These are phyloP conservation scores for Pseudocercospora fuligena DNA, from an alignment of 2,329 filamentous ascomycete genomes.

Conservation along the genomic window DNA sequence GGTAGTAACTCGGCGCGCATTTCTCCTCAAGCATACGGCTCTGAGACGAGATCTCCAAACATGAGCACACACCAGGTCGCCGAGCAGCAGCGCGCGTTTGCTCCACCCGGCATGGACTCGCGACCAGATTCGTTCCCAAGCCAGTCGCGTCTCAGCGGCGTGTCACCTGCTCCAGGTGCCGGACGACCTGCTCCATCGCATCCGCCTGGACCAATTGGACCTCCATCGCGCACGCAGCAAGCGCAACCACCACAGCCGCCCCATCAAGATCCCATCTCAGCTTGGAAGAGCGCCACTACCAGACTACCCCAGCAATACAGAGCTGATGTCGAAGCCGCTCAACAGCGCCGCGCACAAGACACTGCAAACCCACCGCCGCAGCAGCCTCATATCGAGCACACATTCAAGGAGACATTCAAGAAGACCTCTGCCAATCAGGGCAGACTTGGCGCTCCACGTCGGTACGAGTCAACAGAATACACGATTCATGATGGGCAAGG, in stretches of 20 bases:
- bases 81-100: constrained; percentile 36
- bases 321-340: constrained; percentile 27
- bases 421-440: constrained; percentile 36
- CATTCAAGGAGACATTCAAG: constrained; percentile 44
- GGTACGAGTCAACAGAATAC: constrained; percentile 36
- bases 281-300: constrained; percentile 38
- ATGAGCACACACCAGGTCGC: constrained; percentile 31
- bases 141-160: constrained; percentile 36
- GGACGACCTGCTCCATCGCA: constrained; percentile 36
- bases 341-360: constrained; percentile 24
- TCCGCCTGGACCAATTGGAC: constrained; percentile 42
- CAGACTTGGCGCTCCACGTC: constrained; percentile 37
- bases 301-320: constrained; percentile 35
- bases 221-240: constrained; percentile 40
- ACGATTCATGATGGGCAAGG: constrained; percentile 38
- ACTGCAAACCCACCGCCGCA: constrained; percentile 6
- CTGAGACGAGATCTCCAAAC: constrained; percentile 35
- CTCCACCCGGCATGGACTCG: constrained; percentile 37
- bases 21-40: constrained; percentile 37
- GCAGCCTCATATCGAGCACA: constrained; percentile 24
- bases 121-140: constrained; percentile 34
- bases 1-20: constrained; percentile 38
- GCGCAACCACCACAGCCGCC: constrained; percentile 19
- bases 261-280: constrained; percentile 27
- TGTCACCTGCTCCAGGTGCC: constrained; percentile 37